Evolutionary conservation across 192 early-diverging fungal genomes (phyloP).

Genomic region (Backusella psychrophila): DNA sequence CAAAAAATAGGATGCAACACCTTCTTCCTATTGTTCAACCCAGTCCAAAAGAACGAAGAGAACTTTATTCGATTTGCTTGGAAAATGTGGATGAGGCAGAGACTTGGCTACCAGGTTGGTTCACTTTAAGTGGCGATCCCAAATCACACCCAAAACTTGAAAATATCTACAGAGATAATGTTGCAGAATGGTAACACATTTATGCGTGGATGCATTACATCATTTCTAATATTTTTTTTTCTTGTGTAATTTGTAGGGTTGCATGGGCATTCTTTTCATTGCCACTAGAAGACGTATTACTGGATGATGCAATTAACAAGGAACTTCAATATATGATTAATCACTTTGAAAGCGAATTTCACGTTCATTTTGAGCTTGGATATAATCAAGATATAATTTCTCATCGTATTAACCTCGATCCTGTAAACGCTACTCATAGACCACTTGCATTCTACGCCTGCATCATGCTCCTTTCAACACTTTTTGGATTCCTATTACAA

Average conservation of each 20-base stretch:
- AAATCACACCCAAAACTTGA: neutral
- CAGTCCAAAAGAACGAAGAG: conserved; percentile 11
- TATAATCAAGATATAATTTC: conserved; percentile 19
- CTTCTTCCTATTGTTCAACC: neutral
- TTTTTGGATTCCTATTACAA: conserved; percentile 18
- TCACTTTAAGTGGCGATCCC: conserved; percentile 2
- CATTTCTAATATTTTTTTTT: neutral
- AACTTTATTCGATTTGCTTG: conserved; percentile 20
- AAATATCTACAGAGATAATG: conserved; percentile 24
- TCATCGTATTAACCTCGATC: conserved; percentile 32
- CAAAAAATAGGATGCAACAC: conserved; percentile 31
- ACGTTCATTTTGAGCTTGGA: conserved; percentile 20
- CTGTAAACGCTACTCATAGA: conserved; percentile 24
- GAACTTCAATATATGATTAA: conserved; percentile 24
- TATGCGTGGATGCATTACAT: neutral
- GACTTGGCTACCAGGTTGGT: conserved; percentile 26
- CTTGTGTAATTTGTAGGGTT: conserved; percentile 12
- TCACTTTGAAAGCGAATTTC: conserved; percentile 9
- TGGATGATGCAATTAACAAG: neutral
- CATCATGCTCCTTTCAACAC: neutral
- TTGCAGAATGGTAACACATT: conserved; percentile 30
- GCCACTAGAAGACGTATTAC: conserved; percentile 8
- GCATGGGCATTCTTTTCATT: conserved; percentile 31
- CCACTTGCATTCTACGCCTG: conserved; percentile 25
- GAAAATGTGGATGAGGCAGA: conserved; percentile 11